Evolutionary conservation across 78 protist species (phyloP), one percentile per base, ranked within the genome.

Genomic region (Monosiga brevicollis): DNA sequence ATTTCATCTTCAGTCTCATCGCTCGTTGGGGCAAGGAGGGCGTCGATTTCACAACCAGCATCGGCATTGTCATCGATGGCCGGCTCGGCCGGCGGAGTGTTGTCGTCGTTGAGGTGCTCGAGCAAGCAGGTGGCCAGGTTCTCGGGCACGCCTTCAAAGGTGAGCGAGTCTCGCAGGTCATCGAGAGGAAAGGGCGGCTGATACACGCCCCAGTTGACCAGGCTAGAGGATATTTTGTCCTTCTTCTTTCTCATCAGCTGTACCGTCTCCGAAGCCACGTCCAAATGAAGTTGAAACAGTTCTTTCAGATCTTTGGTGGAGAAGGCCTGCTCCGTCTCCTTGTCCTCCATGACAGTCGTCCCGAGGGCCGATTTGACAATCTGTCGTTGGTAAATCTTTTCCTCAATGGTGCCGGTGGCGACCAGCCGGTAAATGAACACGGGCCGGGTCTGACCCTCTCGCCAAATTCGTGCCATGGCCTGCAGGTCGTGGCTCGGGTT

Each of bases 401-500:
- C 97, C 70, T 95, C 97, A 3, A 93, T 83, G 20, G 92, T 88
- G 76, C 89, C 89, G 11, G 87, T 79, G 38, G 82, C 29, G 29
- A 91, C 73, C 43, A 91, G 0, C 25, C 94, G 86, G 85, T 95
- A 96, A 34, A 96, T 80, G 40, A 74, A 91, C 32, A 91, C 95
- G 0, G 23, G 25, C 43, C 94, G 95, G 84, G 87, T 84, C 79
- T 96, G 98, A 37, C 98, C 98, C 79, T 92, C 95, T 72, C 98
- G 91, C 97, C 97, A 95, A 38, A 96, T 97, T 6, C 98, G 88
- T 10, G 97, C 97, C 92, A 94, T 93, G 24, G 96, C 95, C 81
- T 95, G 94, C 24, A 80, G 86, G 75, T 96, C 98, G 79, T 87
- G 93, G 25, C 96, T 96, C 0, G 97, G 98, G 83, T 96, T 95